Evolutionary conservation across 2,329 filamentous ascomycete species (phyloP), one percentile per base, ranked within the genome.

Genomic region (Alternaria atra): DNA sequence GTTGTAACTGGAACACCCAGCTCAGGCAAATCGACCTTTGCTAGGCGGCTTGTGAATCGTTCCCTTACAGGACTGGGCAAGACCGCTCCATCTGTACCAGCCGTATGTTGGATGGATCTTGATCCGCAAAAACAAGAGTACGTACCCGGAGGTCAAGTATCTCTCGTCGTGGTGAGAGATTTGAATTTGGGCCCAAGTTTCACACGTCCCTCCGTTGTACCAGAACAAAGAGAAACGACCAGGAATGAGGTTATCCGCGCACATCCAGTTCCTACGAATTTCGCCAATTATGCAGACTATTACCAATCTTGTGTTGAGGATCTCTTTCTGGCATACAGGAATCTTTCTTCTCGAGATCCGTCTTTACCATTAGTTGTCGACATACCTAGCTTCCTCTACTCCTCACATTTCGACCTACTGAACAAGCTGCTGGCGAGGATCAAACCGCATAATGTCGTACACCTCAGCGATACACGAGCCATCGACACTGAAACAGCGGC

Each of bases 91-190:
- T 61, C 74, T 6, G 47, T 73, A 0, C 64, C 73, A 34, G 80
- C 77, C 51, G 81, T 90, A 27, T 84, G 83, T 55, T 81, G 90
- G n/a, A 83, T 95, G 6, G 92, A 95, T 68, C 82, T 94, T 9
- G 91, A 95, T 72, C 90, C 91, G 1, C 90, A 89, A 0, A 91
- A 93, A 70, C 90, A 91, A 3, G 91, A 94, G 72, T 93, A 90
- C 73, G 86, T 86, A 0, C 84, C 89, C 1, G 86, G 89, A 0
- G 91, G 91, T 0, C 88, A 90, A 13, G 72, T 94, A 20, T 91
- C 91, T 1, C 85, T 94, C 4, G 80, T 89, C 13, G 82, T 86
- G 29, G 78, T 93, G 10, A 82, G 80, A 1, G 77, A 83, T 30
- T 86, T 89, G 0, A 88, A 92, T 52, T 80, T 94, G 5, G 85